Evolutionary conservation across 2,329 filamentous ascomycete species (phyloP).

Genomic region (Sphaerulina populicola): DNA sequence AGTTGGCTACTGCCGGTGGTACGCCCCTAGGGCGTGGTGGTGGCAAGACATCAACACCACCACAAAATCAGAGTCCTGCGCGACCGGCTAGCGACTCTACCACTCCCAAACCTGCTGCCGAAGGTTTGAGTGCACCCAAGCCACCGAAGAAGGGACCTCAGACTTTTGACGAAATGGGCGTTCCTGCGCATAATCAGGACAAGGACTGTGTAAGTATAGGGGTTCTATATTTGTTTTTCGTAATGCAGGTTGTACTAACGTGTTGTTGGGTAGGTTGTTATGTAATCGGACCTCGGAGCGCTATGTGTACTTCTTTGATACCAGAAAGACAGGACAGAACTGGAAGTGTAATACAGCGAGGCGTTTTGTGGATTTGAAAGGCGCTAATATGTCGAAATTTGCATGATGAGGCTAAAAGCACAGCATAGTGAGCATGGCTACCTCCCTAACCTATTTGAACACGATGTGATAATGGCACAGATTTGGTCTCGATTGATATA

Average conservation of each 20-base stretch:
- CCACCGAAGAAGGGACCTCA: constrained; percentile 68
- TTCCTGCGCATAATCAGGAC: constrained; percentile 74
- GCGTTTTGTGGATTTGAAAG: not conserved
- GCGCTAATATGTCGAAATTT: not conserved
- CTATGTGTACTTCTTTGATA: not conserved
- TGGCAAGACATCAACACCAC: constrained; percentile 15
- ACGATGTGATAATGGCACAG: too few species aligned
- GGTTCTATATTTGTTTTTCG: too few species aligned
- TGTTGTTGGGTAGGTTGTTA: too few species aligned
- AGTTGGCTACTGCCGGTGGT: not conserved
- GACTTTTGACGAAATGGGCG: constrained; percentile 98
- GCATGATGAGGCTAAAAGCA: not conserved
- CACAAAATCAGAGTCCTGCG: constrained; percentile 12
- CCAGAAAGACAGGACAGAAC: not conserved
- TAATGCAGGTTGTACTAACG: too few species aligned
- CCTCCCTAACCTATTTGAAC: too few species aligned
- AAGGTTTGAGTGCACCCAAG: constrained; percentile 26
- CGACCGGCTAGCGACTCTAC: constrained; percentile 24
- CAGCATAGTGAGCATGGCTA: not conserved
- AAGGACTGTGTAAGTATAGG: constrained; percentile 64
- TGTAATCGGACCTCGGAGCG: not conserved
- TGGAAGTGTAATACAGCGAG: not conserved
- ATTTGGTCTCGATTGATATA: too few species aligned
- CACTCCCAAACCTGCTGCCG: constrained; percentile 21
- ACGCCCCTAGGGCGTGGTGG: not conserved